Percentiles rank a stretch among this genome's conserved stretches.
These are phyloP conservation scores for Pseudoscleropodium purum DNA, from an alignment of 225 moss, liverwort and hornwort genomes.

Conservation along the genomic window DNA sequence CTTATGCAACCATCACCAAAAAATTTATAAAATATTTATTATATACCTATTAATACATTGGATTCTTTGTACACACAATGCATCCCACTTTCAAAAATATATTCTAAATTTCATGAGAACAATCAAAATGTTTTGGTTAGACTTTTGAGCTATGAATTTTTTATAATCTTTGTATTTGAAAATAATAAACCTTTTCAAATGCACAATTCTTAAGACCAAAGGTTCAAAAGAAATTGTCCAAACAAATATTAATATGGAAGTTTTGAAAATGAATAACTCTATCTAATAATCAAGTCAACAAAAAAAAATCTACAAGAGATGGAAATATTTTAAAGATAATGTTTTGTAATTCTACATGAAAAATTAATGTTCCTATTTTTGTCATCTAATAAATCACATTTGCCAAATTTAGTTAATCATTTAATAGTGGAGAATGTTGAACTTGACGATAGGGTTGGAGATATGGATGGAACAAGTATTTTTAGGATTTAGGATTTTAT, in stretches of 20 bases:
- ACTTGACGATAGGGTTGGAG: accelerated
- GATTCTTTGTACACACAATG: neutral
- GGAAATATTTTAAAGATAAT: neutral
- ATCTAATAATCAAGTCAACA: accelerated
- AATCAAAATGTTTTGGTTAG: neutral
- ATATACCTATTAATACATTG: no score
- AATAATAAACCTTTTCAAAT: neutral
- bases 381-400: neutral
- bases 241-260: neutral
- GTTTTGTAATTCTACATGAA: neutral
- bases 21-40: neutral
- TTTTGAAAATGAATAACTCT: neutral
- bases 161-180: neutral
- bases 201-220: neutral
- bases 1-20: neutral
- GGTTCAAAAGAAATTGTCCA: neutral
- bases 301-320: no score
- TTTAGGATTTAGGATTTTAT: neutral
- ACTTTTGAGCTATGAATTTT: neutral
- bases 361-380: neutral
- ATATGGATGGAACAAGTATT: neutral
- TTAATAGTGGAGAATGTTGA: neutral
- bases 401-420: neutral
- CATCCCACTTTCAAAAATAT: neutral
- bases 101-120: neutral